These are phyloP conservation scores for Ophiostoma tasmaniense DNA, from an alignment of 2,329 filamentous ascomycete species.

Conservation along the genomic window DNA sequence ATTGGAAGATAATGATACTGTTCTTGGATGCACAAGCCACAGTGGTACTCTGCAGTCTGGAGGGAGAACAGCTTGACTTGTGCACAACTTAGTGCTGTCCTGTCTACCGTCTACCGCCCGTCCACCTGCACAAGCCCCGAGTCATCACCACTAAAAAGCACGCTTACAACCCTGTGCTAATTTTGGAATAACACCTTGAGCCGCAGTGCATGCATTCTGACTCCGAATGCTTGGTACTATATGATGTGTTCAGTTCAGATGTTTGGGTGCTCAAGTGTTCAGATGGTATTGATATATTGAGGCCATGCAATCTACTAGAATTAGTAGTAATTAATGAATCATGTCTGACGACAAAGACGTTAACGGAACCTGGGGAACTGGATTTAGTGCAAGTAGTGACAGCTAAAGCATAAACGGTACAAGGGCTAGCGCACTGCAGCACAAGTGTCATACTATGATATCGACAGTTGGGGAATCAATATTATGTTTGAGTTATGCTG, in stretches of 20 bases:
- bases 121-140: background rate
- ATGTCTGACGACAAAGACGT: background rate
- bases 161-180: background rate
- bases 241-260: background rate
- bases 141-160: background rate
- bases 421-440: background rate
- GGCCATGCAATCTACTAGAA: too few species aligned
- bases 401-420: background rate
- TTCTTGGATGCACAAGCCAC: background rate
- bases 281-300: background rate
- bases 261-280: background rate
- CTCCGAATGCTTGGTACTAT: background rate
- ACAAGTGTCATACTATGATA: background rate
- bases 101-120: background rate
- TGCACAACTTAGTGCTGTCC: background rate
- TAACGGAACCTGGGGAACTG: background rate
- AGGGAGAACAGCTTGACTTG: background rate
- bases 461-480: background rate
- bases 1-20: background rate
- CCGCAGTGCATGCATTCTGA: slow-evolving; percentile 3
- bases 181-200: background rate
- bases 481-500: background rate
- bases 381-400: background rate
- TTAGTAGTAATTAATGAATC: too few species aligned
- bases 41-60: background rate